Base-by-base conservation (phyloP, 192 early-diverging fungal species). In the Coemansia sp. region DNA sequence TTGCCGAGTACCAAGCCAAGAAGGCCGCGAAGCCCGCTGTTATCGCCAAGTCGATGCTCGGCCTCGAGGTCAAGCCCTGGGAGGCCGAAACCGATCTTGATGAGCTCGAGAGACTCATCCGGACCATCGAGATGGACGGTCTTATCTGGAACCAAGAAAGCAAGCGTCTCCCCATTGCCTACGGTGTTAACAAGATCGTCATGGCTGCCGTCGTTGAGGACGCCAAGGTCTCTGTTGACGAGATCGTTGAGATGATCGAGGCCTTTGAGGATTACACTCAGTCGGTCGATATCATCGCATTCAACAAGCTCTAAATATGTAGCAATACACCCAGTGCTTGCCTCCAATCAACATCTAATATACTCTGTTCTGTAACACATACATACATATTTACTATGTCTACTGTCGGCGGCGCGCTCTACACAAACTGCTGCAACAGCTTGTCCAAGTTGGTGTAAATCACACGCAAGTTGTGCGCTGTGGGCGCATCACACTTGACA, bases 21-120 rank as follows among this genome's bases (percentile, higher is more conserved):
- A 97, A 98, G 91, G 85, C 77, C 8, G 90, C 91, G 66, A 88
- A 88, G 85, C 94, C 94, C 64, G 90, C 89, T 80, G 83, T 88
- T 62, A 87, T 88, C 71, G 95, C 94, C 84, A 98, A 97, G 89
- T 94, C 95, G 72, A 88, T 92, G 85, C 83, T 96, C 75, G 88
- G 90, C 77, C 88, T 95, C 39, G 96, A 97, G 69, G 89, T 98
- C 77, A 97, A 98, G 92, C 94, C 95, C 62, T 98, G 96, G 96
- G 96, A 97, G 83, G 94, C 96, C 84, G 95, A 97, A 69, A 98
- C 95, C 62, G 85, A 91, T 66, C 91, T 97, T 87, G 87, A 71
- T 41, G 93, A 81, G 37, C 81, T 98, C 41, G 90, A 92, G 74
- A 78, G 74, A 29, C 66, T 68, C 64, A 92, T 98, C 84, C 86